Evolutionary conservation across 148 eudicot genomes (phyloP).

Genomic region (Vaccinium macrocarpon): DNA sequence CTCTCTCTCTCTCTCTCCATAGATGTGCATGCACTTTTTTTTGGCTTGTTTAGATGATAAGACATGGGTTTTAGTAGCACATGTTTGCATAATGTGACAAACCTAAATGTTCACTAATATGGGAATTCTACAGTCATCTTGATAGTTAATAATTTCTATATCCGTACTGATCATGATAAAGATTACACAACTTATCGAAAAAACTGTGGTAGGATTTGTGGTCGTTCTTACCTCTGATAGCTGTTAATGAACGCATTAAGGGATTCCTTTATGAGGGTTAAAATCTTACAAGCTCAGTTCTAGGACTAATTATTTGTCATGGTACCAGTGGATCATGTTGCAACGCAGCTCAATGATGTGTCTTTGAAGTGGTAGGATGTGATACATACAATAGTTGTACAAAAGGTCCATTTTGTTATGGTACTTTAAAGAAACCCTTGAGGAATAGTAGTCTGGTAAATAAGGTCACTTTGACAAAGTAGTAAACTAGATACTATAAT

Average conservation of each 20-base stretch:
- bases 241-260: neutral
- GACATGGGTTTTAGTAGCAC: neutral
- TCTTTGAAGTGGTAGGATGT: neutral
- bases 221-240: neutral
- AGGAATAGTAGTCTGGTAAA: neutral
- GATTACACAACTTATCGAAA: neutral
- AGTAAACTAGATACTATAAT: neutral
- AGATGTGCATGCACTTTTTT: neutral
- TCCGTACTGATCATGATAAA: neutral
- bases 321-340: neutral
- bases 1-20: neutral
- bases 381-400: neutral
- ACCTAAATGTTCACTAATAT: neutral
- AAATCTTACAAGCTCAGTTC: neutral
- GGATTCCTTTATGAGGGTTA: neutral
- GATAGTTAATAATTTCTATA: neutral
- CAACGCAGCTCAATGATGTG: neutral
- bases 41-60: neutral
- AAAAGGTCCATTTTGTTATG: neutral
- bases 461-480: neutral
- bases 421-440: neutral
- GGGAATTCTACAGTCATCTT: neutral
- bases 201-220: neutral
- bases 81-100: neutral
- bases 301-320: neutral